phyloP scores from a whole-genome alignment of 179 eudicot species.

The Beta corolliflora region DNA sequence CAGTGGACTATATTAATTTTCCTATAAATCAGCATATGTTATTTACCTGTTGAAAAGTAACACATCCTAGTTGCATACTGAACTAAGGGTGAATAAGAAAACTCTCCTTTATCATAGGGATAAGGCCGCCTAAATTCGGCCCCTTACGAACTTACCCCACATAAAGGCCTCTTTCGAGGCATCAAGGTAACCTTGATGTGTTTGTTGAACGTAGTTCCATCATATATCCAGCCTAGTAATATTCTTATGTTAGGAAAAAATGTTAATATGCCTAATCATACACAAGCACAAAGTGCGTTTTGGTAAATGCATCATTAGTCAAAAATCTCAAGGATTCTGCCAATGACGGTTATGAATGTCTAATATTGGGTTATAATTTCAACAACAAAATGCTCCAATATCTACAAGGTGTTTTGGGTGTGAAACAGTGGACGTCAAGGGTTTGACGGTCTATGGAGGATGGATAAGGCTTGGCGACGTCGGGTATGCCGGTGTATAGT shows the following conservation, averaged over 20 bases:
- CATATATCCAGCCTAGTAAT: background rate
- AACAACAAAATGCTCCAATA: background rate
- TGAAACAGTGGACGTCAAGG: too few relatives aligned
- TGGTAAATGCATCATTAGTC: too few relatives aligned
- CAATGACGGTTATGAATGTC: background rate
- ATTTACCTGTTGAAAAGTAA: background rate
- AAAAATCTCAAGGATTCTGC: background rate
- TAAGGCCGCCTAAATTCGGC: background rate
- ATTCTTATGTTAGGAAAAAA: background rate
- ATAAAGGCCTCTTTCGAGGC: background rate
- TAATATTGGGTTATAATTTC: background rate
- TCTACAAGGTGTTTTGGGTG: too few relatives aligned
- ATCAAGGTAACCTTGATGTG: background rate
- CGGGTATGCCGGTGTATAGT: too few relatives aligned
- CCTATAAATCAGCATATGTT: background rate
- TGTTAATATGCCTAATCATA: background rate
- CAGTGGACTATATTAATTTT: background rate
- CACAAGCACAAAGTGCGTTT: background rate
- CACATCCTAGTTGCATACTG: background rate
- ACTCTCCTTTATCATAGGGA: background rate
- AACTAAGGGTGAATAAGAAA: background rate
- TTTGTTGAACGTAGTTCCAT: background rate
- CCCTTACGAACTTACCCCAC: background rate
- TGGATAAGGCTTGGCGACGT: too few relatives aligned
- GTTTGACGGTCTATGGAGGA: too few relatives aligned